A percentile compares a stretch with the other conserved stretches of the same genome.
Evolutionary conservation across 331 rosid species (phyloP).

Genomic region (Ulmus americana): DNA sequence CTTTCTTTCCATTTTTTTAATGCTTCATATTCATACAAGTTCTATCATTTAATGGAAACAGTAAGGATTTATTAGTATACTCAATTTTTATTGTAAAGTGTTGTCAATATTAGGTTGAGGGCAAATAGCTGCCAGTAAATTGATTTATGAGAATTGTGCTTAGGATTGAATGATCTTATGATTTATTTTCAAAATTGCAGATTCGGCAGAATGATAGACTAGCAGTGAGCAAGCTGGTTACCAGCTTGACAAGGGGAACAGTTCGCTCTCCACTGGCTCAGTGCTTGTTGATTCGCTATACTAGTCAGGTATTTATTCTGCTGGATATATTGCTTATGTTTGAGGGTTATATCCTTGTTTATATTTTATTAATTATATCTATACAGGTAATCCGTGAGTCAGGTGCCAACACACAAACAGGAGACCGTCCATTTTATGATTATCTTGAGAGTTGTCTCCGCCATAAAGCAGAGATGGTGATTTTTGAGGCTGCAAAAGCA

Average conservation of each 20-base stretch:
- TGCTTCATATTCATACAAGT: background rate
- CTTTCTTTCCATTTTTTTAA: background rate
- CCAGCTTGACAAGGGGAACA: slow-evolving; percentile 91
- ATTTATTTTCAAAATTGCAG: slow-evolving; percentile 43
- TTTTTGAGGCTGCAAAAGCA: slow-evolving; percentile 95
- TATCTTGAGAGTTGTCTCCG: slow-evolving; percentile 96
- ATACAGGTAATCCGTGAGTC: slow-evolving; percentile 87
- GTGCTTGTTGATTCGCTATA: slow-evolving; percentile 86
- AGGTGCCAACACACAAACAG: slow-evolving; percentile 59
- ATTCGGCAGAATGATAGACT: slow-evolving; percentile 95
- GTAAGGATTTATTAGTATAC: too few relatives aligned
- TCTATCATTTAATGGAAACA: background rate
- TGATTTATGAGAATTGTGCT: background rate
- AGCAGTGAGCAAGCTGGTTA: slow-evolving; percentile 95
- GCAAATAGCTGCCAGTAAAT: background rate
- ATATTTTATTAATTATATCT: slow-evolving; percentile 17
- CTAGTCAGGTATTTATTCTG: slow-evolving; percentile 71
- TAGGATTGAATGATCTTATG: slow-evolving; percentile 9
- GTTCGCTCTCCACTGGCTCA: slow-evolving; percentile 96
- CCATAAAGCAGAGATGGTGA: slow-evolving; percentile 97
- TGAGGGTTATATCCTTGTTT: slow-evolving; percentile 10
- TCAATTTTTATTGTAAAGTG: background rate
- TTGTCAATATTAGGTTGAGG: background rate
- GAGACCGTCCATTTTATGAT: slow-evolving; percentile 93
- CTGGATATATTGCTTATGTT: background rate